Conservation (phyloP, 129 eudicot genomes). For the Centella asiatica region DNA sequence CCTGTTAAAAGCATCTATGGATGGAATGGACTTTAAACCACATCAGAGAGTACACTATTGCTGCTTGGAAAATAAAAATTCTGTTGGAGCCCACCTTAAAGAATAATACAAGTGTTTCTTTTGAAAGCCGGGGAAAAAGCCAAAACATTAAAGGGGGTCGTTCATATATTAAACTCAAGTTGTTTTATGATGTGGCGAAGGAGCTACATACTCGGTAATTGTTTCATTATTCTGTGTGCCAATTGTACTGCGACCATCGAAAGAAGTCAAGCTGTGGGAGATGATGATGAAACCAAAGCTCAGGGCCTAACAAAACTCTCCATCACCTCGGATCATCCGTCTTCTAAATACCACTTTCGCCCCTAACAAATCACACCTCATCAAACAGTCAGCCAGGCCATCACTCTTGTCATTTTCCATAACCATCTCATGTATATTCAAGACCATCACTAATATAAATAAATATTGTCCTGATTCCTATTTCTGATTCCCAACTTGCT, state of each 20-base stretch:
- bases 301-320: constrained; percentile 29
- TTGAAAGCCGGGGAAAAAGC: background rate
- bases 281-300: constrained; percentile 35
- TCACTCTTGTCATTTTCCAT: constrained; percentile 25
- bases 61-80: background rate
- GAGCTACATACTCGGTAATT: background rate
- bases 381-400: constrained; percentile 9
- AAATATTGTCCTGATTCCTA: constrained; percentile 7
- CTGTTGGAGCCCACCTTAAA: background rate
- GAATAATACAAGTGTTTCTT: background rate
- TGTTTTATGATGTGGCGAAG: background rate
- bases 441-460: background rate
- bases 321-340: constrained; percentile 22
- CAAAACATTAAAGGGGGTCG: background rate
- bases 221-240: constrained; percentile 15
- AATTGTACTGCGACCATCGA: constrained; percentile 12
- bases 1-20: background rate
- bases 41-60: background rate
- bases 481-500: constrained; percentile 2
- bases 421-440: constrained; percentile 10
- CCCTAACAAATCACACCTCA: constrained; percentile 18
- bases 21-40: background rate
- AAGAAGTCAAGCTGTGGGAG: constrained; percentile 13
- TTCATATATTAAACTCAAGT: background rate
- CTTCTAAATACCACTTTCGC: constrained; percentile 14